These are phyloP conservation scores for Phialophora chinensis DNA, from an alignment of 2,329 filamentous ascomycete genomes.

Conservation along the genomic window DNA sequence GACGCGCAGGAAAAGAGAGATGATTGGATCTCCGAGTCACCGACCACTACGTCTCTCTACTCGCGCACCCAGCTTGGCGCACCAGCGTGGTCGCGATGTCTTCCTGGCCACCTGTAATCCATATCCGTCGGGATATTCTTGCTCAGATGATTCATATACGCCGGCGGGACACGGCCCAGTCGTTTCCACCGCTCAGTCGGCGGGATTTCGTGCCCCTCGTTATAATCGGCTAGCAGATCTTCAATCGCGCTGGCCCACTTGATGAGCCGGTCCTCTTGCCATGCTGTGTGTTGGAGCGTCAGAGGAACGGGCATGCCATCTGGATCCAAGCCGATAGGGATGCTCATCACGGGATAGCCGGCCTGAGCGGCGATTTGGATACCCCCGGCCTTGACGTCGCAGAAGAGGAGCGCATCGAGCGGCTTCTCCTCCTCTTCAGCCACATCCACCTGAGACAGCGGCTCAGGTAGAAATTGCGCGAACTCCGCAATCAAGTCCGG, in stretches of 20 bases:
- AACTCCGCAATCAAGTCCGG: background rate
- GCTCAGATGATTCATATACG: conserved; percentile 38
- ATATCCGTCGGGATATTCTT: conserved; percentile 42
- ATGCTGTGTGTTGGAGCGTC: conserved; percentile 42
- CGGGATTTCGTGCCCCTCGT: conserved; percentile 12
- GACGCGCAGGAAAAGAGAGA: no score
- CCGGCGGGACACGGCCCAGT: conserved; percentile 37
- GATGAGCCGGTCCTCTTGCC: conserved; percentile 42
- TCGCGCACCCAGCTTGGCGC: background rate
- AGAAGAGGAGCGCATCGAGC: conserved; percentile 43
- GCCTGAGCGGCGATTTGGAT: conserved; percentile 46
- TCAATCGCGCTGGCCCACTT: conserved; percentile 45
- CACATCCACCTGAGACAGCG: background rate
- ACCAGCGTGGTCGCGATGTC: conserved; percentile 20
- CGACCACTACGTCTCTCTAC: background rate
- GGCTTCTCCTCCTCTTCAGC: conserved; percentile 21
- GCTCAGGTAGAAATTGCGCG: background rate
- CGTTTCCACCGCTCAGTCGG: conserved; percentile 8
- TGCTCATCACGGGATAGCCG: conserved; percentile 43
- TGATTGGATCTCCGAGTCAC: no score
- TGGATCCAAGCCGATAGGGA: conserved; percentile 43
- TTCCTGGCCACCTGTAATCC: conserved; percentile 32
- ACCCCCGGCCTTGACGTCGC: conserved; percentile 41
- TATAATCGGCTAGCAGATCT: conserved; percentile 37
- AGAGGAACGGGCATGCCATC: conserved; percentile 40